Base-by-base conservation (phyloP, 1,284 basidiomycete genomes). In the Schizopora paradoxa region DNA sequence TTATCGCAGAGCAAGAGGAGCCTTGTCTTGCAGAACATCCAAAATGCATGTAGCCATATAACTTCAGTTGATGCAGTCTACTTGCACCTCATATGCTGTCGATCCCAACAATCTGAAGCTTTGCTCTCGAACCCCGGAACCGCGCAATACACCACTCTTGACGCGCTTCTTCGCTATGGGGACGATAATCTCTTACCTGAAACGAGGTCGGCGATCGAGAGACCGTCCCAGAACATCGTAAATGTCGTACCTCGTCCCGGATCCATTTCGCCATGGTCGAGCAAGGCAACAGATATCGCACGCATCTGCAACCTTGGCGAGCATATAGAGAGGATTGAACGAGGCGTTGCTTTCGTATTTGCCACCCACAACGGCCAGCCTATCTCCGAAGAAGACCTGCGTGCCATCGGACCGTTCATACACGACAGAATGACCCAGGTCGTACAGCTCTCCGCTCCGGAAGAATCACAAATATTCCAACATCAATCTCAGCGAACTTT, bases 401-500 rank as follows among this genome's bases (percentile, higher is more conserved):
- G 63, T 25, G 54, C 62, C 1, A 77, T 91, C 48, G 68, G 82
- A 0, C 77, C 83, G 54, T 69, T 86, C 41, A 74, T 96, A 28
- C 86, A 93, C 66, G 95, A 99, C 66, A 84, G 94, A 39, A 99
- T 99, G 96, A 99, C 94, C 0, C 94, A 98, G 64, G 65, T 76
- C 19, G 72, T 88, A 25, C 74, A 76, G 56, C 67, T 77, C 45
- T 61, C 69, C 1, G 64, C 74, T 1, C 91, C 92, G 1, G 58
- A 74, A 16, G 70, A 82, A 50, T 66, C 72, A 1, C 63, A 68
- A 8, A 69, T 97, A 51, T 97, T 98, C 64, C 68, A 74, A 19
- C 82, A 86, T 49, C 78, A 79, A 25, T 61, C 68, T 8, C 84
- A 90, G 0, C 76, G 76, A 28, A 76, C 82, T 6, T 75, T 98